Percentiles rank a stretch among this genome's conserved stretches.
These are phyloP conservation scores for Leishmania arabica DNA, from an alignment of 208 protist species.

Conservation along the genomic window DNA sequence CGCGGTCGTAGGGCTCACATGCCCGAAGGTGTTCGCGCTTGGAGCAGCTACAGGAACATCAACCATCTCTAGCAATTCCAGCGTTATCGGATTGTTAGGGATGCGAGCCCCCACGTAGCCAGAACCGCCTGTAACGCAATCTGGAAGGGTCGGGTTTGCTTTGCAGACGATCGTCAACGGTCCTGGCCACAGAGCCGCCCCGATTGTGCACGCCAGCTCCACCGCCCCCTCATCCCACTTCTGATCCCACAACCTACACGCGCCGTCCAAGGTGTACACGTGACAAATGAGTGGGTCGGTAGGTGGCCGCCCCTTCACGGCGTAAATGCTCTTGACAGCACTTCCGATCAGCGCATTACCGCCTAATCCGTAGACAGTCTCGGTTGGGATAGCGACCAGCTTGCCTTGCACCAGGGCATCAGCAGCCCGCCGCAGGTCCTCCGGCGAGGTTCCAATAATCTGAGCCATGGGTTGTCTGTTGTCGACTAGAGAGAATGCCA, in stretches of 20 bases:
- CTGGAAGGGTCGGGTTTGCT: slow-evolving; percentile 60
- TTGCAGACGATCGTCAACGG: slow-evolving; percentile 91
- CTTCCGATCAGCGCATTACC: slow-evolving; percentile 91
- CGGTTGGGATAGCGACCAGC: slow-evolving; percentile 97
- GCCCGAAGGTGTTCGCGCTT: slow-evolving; percentile 94
- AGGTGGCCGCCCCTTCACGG: slow-evolving; percentile 94
- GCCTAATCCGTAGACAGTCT: slow-evolving; percentile 99
- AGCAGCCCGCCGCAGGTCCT: slow-evolving; percentile 53
- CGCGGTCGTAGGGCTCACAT: slow-evolving; percentile 90
- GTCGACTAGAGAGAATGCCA: neutral
- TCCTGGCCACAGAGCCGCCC: slow-evolving; percentile 89
- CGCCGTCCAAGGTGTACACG: slow-evolving; percentile 69
- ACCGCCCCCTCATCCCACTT: slow-evolving; percentile 42
- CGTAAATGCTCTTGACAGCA: slow-evolving; percentile 93
- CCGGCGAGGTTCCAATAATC: slow-evolving; percentile 50
- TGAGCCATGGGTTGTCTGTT: slow-evolving; percentile 31
- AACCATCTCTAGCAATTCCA: slow-evolving; percentile 65
- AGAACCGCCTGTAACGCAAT: slow-evolving; percentile 83
- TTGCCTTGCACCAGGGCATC: slow-evolving; percentile 50
- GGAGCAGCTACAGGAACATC: slow-evolving; percentile 89
- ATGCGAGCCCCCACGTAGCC: slow-evolving; percentile 90
- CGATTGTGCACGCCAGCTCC: slow-evolving; percentile 62
- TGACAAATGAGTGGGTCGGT: slow-evolving; percentile 98
- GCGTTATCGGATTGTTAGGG: slow-evolving; percentile 72
- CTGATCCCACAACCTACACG: slow-evolving; percentile 66